Conservation (phyloP, 768 basidiomycete genomes). For the Auriscalpium vulgare region DNA sequence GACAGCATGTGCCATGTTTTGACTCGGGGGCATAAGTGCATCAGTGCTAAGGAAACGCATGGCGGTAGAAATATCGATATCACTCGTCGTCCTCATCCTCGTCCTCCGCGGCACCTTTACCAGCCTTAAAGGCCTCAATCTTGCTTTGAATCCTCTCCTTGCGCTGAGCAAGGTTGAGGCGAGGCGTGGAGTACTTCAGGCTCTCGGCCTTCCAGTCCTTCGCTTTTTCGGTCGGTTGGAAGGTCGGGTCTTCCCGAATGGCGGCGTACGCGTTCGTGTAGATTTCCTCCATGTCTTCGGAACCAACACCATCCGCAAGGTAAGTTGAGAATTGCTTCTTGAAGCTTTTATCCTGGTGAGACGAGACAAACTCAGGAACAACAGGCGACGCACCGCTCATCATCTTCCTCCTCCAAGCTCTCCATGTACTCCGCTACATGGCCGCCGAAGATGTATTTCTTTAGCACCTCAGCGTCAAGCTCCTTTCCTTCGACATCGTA, state of each 20-base stretch:
- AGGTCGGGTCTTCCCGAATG: constrained; percentile 90
- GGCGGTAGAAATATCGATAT: not conserved
- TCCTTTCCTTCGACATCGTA: constrained; percentile 90
- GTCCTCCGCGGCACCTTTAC: constrained; percentile 34
- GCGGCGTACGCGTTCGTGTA: constrained; percentile 89
- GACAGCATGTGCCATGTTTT: not conserved
- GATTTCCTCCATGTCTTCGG: constrained; percentile 96
- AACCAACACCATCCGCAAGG: constrained; percentile 91
- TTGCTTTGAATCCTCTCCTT: constrained; percentile 74
- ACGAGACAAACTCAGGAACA: not conserved
- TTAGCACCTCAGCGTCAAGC: constrained; percentile 88
- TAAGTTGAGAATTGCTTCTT: constrained; percentile 96
- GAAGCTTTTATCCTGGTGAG: constrained; percentile 47
- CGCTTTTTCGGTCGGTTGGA: constrained; percentile 84
- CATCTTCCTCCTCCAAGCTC: constrained; percentile 97
- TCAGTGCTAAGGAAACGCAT: not conserved
- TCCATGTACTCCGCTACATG: constrained; percentile 99
- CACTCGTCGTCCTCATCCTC: constrained; percentile 54
- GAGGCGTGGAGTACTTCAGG: constrained; percentile 58
- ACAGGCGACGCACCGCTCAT: constrained; percentile 64
- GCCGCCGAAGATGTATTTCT: constrained; percentile 96
- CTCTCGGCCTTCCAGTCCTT: constrained; percentile 88
- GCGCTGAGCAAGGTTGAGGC: constrained; percentile 72
- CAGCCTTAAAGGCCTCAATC: constrained; percentile 84
- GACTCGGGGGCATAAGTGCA: not conserved